phyloP scores from a whole-genome alignment of 1,284 basidiomycete genomes.

The Earliella scabrosa region DNA sequence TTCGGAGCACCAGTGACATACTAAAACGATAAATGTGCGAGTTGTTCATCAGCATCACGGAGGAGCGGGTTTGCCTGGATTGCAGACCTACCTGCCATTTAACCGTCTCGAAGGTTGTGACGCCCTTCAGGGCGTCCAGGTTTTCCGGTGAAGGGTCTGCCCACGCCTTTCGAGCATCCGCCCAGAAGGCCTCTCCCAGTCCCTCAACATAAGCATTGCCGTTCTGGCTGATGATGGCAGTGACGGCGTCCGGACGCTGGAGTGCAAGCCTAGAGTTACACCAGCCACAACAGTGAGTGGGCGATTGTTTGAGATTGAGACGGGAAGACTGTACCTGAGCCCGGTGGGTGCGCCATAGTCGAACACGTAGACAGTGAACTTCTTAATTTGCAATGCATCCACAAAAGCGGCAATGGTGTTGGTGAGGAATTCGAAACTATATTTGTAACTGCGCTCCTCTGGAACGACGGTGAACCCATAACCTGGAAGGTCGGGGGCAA shows the following conservation, averaged over 20 bases:
- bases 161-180: slow-evolving; percentile 41
- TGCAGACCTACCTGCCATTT: slow-evolving; percentile 36
- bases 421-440: slow-evolving; percentile 46
- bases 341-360: slow-evolving; percentile 53
- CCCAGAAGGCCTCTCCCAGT: slow-evolving; percentile 45
- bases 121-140: slow-evolving; percentile 26
- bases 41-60: too few species aligned
- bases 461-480: slow-evolving; percentile 52
- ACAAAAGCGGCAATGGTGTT: slow-evolving; percentile 45
- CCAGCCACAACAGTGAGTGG: too few species aligned
- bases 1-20: slow-evolving; percentile 41
- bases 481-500: slow-evolving; percentile 54
- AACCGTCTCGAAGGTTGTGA: slow-evolving; percentile 35
- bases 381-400: slow-evolving; percentile 41
- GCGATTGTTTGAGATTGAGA: too few species aligned
- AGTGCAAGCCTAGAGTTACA: slow-evolving; percentile 42
- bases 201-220: slow-evolving; percentile 54
- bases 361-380: slow-evolving; percentile 51
- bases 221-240: slow-evolving; percentile 51
- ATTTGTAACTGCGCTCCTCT: slow-evolving; percentile 37
- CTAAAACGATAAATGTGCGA: slow-evolving; percentile 20
- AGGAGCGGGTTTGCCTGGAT: not conserved
- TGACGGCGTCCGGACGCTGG: slow-evolving; percentile 44
- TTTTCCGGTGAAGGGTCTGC: slow-evolving; percentile 32
- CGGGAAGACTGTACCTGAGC: slow-evolving; percentile 32